Base-by-base conservation (phyloP, 106 monocot species). In the Triglochin maritima region DNA sequence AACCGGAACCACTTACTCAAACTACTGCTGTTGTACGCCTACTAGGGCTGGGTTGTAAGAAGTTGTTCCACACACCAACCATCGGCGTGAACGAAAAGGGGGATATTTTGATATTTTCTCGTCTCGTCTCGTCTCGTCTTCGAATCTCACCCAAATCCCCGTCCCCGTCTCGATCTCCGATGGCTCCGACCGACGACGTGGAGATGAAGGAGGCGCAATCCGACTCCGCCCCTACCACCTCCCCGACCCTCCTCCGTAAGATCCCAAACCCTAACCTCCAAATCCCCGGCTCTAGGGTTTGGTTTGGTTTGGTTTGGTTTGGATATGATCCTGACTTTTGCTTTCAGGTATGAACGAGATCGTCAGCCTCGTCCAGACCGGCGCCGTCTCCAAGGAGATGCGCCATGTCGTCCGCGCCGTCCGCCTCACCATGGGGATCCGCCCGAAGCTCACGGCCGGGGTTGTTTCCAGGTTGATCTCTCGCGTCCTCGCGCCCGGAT, bases 311-410 rank as follows among this genome's bases (percentile, higher is more conserved):
- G 7, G 7, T 62, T 65, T 17, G 29, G 49, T 42, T 41, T n/a
- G 42, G 53, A 7, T 51, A 4, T 8, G 51, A 50, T 2, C n/a
- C n/a, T 0, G 29, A 7, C n/a, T n/a, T 14, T 47, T 9, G 3
- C 62, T 69, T 69, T 11, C 13, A 17, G 52, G 43, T 46, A 10
- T 91, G 86, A 98, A 91, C 82, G 91, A 98, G 78, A 88, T 91
- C 50, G 80, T 81, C 1, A 62, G 78, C 58, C 49, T 98, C 80
- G 86, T 98, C 63, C 91, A 91, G 72, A 78, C 79, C 1, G 96
- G 91, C 42, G 86, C 91, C 9, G 82, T 86, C 56, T 42, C 77
- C 60, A 91, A 91, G 80, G 96, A 98, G 86, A 86, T 88, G 51
- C 83, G 96, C 17, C 79, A 81, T 71, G 88, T 98, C 71, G 74